Percentiles rank a stretch among this genome's conserved stretches.
phyloP scores from a whole-genome alignment of 306 rosid genomes.

The Nissolia schottii region DNA sequence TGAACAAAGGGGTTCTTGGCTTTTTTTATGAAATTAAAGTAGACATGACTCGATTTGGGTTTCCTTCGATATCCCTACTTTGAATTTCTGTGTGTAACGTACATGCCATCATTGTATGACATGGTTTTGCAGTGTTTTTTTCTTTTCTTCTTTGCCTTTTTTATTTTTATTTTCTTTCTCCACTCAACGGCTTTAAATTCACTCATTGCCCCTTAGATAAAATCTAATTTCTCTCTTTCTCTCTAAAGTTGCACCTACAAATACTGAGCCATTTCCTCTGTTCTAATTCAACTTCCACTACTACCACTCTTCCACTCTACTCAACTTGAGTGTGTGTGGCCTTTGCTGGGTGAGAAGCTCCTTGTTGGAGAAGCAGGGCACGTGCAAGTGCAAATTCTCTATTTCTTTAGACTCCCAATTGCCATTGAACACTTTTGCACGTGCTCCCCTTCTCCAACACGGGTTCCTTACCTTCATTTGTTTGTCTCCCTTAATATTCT shows the following conservation, averaged over 20 bases:
- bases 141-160: too few relatives aligned
- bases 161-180: background rate
- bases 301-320: conserved; percentile 14
- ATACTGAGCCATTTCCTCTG: conserved; percentile 31
- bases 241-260: conserved; percentile 34
- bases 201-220: conserved; percentile 31
- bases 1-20: conserved; percentile 10
- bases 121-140: conserved; percentile 26
- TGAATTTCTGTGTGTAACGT: conserved; percentile 32
- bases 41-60: conserved; percentile 37
- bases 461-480: conserved; percentile 50
- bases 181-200: conserved; percentile 24
- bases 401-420: conserved; percentile 11
- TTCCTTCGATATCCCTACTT: conserved; percentile 37
- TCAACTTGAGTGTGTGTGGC: background rate
- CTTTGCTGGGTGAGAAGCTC: conserved; percentile 53
- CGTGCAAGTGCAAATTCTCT: conserved; percentile 64
- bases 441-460: conserved; percentile 90
- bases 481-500: background rate
- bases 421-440: conserved; percentile 49
- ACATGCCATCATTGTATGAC: conserved; percentile 35
- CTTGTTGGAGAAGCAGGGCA: conserved; percentile 99
- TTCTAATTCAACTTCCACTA: conserved; percentile 10
- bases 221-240: background rate
- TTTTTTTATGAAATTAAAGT: conserved; percentile 33